Conservation (phyloP, 257 asterid genomes). For the Fraxinus excelsior region DNA sequence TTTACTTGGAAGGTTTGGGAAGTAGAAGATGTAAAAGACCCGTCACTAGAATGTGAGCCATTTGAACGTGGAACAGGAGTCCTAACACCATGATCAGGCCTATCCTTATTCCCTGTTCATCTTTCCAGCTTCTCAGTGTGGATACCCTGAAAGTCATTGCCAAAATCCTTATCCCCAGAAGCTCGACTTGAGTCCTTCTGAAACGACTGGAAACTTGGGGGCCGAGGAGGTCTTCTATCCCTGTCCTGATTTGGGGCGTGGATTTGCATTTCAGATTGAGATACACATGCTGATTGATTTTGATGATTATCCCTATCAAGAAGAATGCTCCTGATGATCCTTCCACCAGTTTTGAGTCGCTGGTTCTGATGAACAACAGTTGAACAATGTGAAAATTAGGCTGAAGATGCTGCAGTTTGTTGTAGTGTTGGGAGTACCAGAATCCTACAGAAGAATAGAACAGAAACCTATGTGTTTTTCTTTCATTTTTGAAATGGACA, state of each 20-base stretch:
- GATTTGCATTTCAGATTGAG: conserved; percentile 50
- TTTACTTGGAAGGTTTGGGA: conserved; percentile 56
- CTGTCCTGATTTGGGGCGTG: conserved; percentile 49
- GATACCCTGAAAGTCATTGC: conserved; percentile 41
- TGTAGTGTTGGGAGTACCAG: conserved; percentile 47
- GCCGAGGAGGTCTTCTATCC: conserved; percentile 82
- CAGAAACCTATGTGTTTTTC: background rate
- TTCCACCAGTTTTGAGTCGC: conserved; percentile 78
- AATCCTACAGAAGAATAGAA: conserved; percentile 27
- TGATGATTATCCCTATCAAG: conserved; percentile 61
- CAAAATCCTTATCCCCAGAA: conserved; percentile 53
- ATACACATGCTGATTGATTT: conserved; percentile 44
- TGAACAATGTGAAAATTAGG: conserved; percentile 42
- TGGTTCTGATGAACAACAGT: conserved; percentile 53
- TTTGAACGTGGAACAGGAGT: conserved; percentile 80
- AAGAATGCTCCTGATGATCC: conserved; percentile 77
- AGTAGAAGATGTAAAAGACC: conserved; percentile 61
- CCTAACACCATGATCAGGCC: conserved; percentile 97
- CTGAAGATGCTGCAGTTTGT: conserved; percentile 46
- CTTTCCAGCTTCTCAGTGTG: conserved; percentile 61
- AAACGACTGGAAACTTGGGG: conserved; percentile 54
- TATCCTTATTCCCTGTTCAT: conserved; percentile 73
- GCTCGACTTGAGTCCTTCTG: conserved; percentile 55
- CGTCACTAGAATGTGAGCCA: conserved; percentile 69
- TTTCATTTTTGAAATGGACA: background rate